Evolutionary conservation across 2,329 filamentous ascomycete species (phyloP).

Genomic region (Decorospora gaudefroyi): DNA sequence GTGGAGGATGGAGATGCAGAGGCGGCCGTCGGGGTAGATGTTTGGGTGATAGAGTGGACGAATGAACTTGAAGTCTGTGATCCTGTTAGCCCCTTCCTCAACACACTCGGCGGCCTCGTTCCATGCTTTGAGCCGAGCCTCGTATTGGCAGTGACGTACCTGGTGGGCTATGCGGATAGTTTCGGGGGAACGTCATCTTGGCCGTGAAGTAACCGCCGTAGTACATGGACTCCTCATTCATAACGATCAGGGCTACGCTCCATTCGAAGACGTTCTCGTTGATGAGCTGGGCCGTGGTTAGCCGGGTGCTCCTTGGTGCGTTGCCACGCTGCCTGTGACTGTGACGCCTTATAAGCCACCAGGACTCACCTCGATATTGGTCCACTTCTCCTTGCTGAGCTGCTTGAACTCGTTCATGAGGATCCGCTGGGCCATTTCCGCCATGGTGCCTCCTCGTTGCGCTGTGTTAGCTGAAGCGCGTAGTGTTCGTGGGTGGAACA

Average conservation of each 20-base stretch:
- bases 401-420: conserved; percentile 86
- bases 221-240: conserved; percentile 90
- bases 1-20: conserved; percentile 97
- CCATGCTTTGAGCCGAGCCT: not conserved
- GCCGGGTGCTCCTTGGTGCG: conserved; percentile 25
- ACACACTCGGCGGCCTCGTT: conserved; percentile 2
- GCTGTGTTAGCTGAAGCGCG: conserved; percentile 4
- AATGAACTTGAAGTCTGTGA: conserved; percentile 76
- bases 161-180: conserved; percentile 89
- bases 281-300: conserved; percentile 61
- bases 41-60: conserved; percentile 88
- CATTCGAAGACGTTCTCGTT: conserved; percentile 85
- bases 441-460: conserved; percentile 27
- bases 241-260: conserved; percentile 85
- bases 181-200: conserved; percentile 81
- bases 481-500: conserved; percentile 17
- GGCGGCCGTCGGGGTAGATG: conserved; percentile 84
- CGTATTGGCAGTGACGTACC: conserved; percentile 47
- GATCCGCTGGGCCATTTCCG: conserved; percentile 69
- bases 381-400: conserved; percentile 89
- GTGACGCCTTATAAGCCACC: conserved; percentile 1
- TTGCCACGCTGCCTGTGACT: conserved; percentile 13
- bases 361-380: conserved; percentile 75
- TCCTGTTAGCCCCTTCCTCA: conserved; percentile 11
- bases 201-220: conserved; percentile 93